Evolutionary conservation across 2,329 filamentous ascomycete species (phyloP).

Genomic region (Xylariaceae sp.): DNA sequence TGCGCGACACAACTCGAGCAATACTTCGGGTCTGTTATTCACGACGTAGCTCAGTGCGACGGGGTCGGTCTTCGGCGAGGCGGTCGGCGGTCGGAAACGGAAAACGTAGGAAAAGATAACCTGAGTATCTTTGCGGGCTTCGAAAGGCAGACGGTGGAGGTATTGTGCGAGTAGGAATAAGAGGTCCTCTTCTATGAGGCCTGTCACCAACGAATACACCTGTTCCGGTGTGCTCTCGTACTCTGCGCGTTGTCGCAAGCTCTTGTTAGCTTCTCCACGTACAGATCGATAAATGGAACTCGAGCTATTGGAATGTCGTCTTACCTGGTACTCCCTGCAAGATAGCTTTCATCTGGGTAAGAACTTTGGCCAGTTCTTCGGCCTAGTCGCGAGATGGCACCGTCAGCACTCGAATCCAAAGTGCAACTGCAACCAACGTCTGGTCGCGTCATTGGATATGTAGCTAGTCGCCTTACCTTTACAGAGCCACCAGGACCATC

Average conservation of each 20-base stretch:
- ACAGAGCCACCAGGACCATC: constrained; percentile 45
- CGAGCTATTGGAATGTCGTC: constrained; percentile 19
- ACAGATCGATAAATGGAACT: not conserved
- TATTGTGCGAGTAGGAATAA: constrained; percentile 77
- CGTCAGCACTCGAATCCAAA: constrained; percentile 23
- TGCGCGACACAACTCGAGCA: constrained; percentile 81
- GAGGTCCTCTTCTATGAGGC: constrained; percentile 83
- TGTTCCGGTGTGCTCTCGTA: constrained; percentile 81
- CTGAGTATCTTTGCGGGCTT: constrained; percentile 91
- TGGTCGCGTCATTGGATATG: constrained; percentile 2
- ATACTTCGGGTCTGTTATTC: constrained; percentile 76
- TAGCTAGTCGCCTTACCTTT: constrained; percentile 47
- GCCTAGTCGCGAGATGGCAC: constrained; percentile 47
- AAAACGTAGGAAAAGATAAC: constrained; percentile 94
- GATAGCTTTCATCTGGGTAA: constrained; percentile 86
- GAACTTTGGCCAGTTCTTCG: constrained; percentile 80
- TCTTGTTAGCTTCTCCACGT: constrained; percentile 16
- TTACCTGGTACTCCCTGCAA: constrained; percentile 89
- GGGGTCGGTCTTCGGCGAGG: constrained; percentile 65
- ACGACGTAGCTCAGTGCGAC: constrained; percentile 86
- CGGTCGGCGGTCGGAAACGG: constrained; percentile 71
- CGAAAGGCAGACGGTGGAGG: constrained; percentile 84
- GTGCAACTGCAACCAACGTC: constrained; percentile 7
- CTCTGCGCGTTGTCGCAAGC: constrained; percentile 48
- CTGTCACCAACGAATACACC: constrained; percentile 77